phyloP scores from a whole-genome alignment of 2,329 filamentous ascomycete genomes.

The Paracoccidioides lutzii region DNA sequence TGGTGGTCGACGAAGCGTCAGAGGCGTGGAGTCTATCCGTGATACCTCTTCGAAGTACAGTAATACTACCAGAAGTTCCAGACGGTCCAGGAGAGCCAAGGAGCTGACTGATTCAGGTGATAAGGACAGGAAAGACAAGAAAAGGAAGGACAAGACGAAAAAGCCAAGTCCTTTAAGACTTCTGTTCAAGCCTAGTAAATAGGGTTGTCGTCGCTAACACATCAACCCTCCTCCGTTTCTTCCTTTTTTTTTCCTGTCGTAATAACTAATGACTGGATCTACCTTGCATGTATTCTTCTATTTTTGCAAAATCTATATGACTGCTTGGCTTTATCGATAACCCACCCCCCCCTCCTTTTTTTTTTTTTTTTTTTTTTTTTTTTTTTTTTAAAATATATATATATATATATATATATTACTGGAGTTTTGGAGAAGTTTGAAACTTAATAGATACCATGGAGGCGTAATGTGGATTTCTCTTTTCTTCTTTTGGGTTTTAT shows the following conservation, averaged over 20 bases:
- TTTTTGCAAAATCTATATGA: too few species aligned
- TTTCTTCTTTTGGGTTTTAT: not conserved
- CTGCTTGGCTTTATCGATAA: not conserved
- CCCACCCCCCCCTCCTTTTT: not conserved
- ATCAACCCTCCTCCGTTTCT: not conserved
- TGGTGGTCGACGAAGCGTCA: constrained; percentile 15
- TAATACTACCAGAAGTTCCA: constrained; percentile 9
- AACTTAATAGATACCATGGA: not conserved
- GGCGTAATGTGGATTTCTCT: not conserved
- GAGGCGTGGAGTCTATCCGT: constrained; percentile 9
- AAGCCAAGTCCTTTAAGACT: constrained; percentile 23
- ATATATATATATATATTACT: not conserved
- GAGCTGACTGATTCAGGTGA: constrained; percentile 15
- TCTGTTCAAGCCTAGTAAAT: constrained; percentile 10
- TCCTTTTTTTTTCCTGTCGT: not conserved
- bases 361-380: not conserved
- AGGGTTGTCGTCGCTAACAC: not conserved
- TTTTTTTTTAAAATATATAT: too few species aligned
- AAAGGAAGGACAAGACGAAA: constrained; percentile 21
- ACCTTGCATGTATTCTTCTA: too few species aligned
- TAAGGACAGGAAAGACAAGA: constrained; percentile 17
- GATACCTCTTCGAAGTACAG: constrained; percentile 7
- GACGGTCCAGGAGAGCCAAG: constrained; percentile 13
- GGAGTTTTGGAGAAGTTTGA: not conserved
- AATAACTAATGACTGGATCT: not conserved